Conservation (phyloP, 108 stramenopile species). For the Schizochytrium sp. region DNA sequence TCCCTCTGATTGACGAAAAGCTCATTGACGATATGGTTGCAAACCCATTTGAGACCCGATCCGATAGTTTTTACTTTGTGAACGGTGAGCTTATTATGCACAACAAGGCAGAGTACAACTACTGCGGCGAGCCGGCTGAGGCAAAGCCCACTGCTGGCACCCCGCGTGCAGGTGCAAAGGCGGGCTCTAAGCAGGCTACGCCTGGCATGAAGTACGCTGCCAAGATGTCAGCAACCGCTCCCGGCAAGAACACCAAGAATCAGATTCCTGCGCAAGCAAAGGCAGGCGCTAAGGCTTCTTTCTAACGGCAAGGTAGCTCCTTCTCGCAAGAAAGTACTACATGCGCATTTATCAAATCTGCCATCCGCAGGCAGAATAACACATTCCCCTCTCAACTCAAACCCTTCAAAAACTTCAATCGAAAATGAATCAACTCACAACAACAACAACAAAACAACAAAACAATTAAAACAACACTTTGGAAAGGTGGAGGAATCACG, state of each 20-base stretch:
- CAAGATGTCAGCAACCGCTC: constrained; percentile 56
- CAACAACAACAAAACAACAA: too few species aligned
- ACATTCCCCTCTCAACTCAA: too few species aligned
- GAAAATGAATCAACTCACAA: too few species aligned
- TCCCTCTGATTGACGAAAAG: constrained; percentile 80
- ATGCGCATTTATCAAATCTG: not conserved
- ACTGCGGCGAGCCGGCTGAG: constrained; percentile 64
- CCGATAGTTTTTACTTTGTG: constrained; percentile 82
- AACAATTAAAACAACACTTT: too few species aligned
- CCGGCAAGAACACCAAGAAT: not conserved
- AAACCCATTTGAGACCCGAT: constrained; percentile 79
- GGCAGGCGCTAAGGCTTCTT: constrained; percentile 55
- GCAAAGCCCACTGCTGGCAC: constrained; percentile 5
- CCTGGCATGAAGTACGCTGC: constrained; percentile 18
- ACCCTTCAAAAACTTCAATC: too few species aligned
- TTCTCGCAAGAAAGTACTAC: not conserved
- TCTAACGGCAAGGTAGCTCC: not conserved
- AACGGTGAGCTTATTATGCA: constrained; percentile 82
- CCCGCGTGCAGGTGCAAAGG: constrained; percentile 41
- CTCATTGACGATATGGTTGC: constrained; percentile 82
- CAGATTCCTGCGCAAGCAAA: constrained; percentile 51
- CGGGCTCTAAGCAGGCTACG: constrained; percentile 33
- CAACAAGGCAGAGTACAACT: constrained; percentile 83
- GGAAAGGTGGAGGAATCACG: too few species aligned
- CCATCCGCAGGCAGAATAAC: not conserved